Percentiles rank a stretch among this genome's conserved stretches.
phyloP scores from a whole-genome alignment of 2,329 filamentous ascomycete species.

The Alternaria arborescens region DNA sequence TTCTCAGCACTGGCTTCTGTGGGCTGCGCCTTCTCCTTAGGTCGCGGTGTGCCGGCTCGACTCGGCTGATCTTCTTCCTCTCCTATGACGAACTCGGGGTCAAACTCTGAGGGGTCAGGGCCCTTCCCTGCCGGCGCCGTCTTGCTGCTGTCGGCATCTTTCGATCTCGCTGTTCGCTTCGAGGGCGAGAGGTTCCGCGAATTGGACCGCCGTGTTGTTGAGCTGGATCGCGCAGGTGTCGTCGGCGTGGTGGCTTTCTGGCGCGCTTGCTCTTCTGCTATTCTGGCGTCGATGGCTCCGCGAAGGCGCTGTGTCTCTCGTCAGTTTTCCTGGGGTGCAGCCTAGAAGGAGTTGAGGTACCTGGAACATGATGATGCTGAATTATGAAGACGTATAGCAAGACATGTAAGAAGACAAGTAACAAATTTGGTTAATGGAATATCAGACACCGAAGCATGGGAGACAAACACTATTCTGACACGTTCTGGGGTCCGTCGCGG shows the following conservation, averaged over 20 bases:
- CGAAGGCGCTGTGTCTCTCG: slow-evolving; percentile 71
- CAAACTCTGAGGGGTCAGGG: slow-evolving; percentile 87
- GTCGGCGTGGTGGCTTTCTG: slow-evolving; percentile 63
- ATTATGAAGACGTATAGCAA: slow-evolving; percentile 23
- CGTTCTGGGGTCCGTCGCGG: slow-evolving; percentile 17
- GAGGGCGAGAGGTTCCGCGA: slow-evolving; percentile 55
- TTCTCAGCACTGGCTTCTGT: slow-evolving; percentile 30
- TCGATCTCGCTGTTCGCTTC: slow-evolving; percentile 40
- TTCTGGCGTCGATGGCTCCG: slow-evolving; percentile 84
- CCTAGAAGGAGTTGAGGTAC: slow-evolving; percentile 24
- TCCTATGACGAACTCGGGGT: slow-evolving; percentile 85
- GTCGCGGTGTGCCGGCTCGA: slow-evolving; percentile 66
- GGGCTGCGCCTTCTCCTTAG: slow-evolving; percentile 53
- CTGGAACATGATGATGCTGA: slow-evolving; percentile 46
- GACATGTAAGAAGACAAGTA: slow-evolving; percentile 13
- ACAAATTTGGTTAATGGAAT: slow-evolving; percentile 4
- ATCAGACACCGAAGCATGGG: not conserved
- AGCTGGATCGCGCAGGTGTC: slow-evolving; percentile 56
- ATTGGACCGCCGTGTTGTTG: slow-evolving; percentile 56
- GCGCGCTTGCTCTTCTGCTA: slow-evolving; percentile 90
- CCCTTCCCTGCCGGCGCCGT: slow-evolving; percentile 60
- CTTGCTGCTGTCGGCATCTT: slow-evolving; percentile 47
- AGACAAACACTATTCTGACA: slow-evolving; percentile 14
- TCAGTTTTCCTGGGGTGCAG: slow-evolving; percentile 28
- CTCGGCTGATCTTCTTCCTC: slow-evolving; percentile 76